Evolutionary conservation across 257 asterid genomes (phyloP), one percentile per base, ranked within the genome.

Genomic region (Nicotiana undulata): DNA sequence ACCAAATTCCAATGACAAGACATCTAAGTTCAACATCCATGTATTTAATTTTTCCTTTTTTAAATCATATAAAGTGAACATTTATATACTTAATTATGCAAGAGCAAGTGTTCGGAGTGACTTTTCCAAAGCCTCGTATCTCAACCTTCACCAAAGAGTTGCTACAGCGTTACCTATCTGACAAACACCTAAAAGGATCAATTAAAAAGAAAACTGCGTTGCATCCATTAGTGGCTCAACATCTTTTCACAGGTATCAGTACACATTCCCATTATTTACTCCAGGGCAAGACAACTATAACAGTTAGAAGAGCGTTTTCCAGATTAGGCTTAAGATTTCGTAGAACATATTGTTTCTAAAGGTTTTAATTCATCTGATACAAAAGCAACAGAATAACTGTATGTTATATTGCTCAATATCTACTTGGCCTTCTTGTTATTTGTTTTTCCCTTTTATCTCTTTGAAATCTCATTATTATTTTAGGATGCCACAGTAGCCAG

Each of bases 341-440:
- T 44, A 70, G 20, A 70, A 40, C 77, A 70, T 70, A 70, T 70
- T 40, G 77, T 70, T 44, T 70, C 77, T 20, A 70, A 70, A 70
- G 58, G 77, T n/a, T 40, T 44, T 68, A 68, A 15, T 20, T 68
- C 32, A 68, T 20, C 32, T 68, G 56, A 40, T 40, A 40, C 58
- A 40, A 70, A 67, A 44, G 24, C 12, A 15, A 18, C n/a, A 20
- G 17, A 67, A 40, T 20, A n/a, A 18, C 22, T 68, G 56, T 68
- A 68, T 68, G 20, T 70, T 11, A 68, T 68, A 20, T 68, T 40
- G 76, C 55, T 68, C 22, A 31, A 40, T n/a, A 20, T 40, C 77
- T 68, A 53, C 29, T 20, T 68, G 34, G 56, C 12, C 46, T 68
- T 68, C 77, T 20, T 68, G 77, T 11, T 46, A 68, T 68, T 40